A percentile compares a stretch with the other conserved stretches of the same genome.
phyloP scores from a whole-genome alignment of 2,329 filamentous ascomycete species.

The Trichoderma guizhouense region DNA sequence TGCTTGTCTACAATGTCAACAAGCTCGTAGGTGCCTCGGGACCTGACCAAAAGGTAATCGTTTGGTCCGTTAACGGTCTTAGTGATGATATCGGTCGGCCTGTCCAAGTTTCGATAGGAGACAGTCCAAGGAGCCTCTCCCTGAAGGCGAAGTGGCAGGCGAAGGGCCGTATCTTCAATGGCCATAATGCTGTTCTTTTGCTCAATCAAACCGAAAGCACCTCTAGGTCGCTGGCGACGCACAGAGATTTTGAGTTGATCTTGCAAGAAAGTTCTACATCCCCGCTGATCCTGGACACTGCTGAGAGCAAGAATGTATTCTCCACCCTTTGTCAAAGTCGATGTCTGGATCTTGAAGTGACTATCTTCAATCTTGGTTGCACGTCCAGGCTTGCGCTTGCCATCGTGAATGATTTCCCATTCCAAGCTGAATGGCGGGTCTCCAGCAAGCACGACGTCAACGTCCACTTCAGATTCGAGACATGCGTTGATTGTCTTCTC shows the following conservation, averaged over 20 bases:
- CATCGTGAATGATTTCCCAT: slow-evolving; percentile 89
- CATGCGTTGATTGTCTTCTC: slow-evolving; percentile 64
- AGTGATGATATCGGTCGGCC: slow-evolving; percentile 44
- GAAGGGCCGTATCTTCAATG: slow-evolving; percentile 70
- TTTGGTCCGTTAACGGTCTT: slow-evolving; percentile 57
- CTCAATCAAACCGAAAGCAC: slow-evolving; percentile 80
- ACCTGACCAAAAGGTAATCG: slow-evolving; percentile 62
- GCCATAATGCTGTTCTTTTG: slow-evolving; percentile 71
- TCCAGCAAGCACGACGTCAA: slow-evolving; percentile 72
- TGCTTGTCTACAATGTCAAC: slow-evolving; percentile 71
- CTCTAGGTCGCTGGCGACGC: slow-evolving; percentile 82
- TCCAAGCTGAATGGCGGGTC: slow-evolving; percentile 86
- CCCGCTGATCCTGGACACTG: slow-evolving; percentile 79
- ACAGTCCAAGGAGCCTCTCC: slow-evolving; percentile 84
- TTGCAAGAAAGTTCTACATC: slow-evolving; percentile 81
- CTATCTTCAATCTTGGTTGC: slow-evolving; percentile 60
- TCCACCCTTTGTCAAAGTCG: slow-evolving; percentile 72
- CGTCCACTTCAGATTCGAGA: slow-evolving; percentile 74
- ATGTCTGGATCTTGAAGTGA: slow-evolving; percentile 70
- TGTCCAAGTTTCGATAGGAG: slow-evolving; percentile 66
- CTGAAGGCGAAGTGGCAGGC: slow-evolving; percentile 78
- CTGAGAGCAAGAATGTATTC: slow-evolving; percentile 86
- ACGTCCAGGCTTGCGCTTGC: slow-evolving; percentile 71
- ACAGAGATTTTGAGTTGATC: slow-evolving; percentile 84
- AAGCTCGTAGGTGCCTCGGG: slow-evolving; percentile 76